Conservation (phyloP, 2,329 filamentous ascomycete genomes). For the Diaporthe nobilis region DNA sequence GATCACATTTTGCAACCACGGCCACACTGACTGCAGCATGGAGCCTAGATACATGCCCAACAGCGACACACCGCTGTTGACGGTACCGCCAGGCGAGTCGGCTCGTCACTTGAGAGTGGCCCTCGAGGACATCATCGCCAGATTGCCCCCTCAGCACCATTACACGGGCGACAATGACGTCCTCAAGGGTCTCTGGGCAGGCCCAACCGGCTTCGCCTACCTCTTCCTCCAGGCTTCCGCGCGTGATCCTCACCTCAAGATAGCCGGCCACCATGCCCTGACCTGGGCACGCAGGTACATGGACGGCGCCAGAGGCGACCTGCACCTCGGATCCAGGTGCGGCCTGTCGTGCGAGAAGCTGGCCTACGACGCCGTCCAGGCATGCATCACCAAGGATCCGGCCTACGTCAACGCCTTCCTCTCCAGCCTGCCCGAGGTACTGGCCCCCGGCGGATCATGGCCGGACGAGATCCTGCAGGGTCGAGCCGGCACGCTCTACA, state of each 20-base stretch:
- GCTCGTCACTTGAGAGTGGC: conserved; percentile 50
- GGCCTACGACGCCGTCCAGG: conserved; percentile 60
- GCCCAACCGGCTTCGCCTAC: conserved; percentile 69
- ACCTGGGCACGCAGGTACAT: conserved; percentile 66
- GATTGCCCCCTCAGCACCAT: conserved; percentile 53
- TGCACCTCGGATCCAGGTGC: conserved; percentile 58
- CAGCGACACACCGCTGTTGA: conserved; percentile 49
- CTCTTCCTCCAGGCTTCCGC: conserved; percentile 66
- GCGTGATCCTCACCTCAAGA: conserved; percentile 57
- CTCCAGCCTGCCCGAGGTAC: conserved; percentile 53
- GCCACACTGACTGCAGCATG: conserved; percentile 16
- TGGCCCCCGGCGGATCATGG: conserved; percentile 54
- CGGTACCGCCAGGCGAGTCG: conserved; percentile 46
- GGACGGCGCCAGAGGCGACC: conserved; percentile 52
- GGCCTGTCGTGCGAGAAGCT: conserved; percentile 66
- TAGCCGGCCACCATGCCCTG: conserved; percentile 57
- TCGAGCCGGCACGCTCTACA: conserved; percentile 76
- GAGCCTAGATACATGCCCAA: conserved; percentile 52
- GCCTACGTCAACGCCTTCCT: conserved; percentile 57
- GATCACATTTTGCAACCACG: neutral
- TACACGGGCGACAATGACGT: conserved; percentile 50
- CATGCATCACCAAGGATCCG: conserved; percentile 57
- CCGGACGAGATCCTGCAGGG: conserved; percentile 77
- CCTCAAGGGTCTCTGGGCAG: conserved; percentile 65
- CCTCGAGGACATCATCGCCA: conserved; percentile 54